Percentiles rank a stretch among this genome's conserved stretches.
phyloP scores from a whole-genome alignment of 192 early-diverging fungal species.

The Coemansia sp. region DNA sequence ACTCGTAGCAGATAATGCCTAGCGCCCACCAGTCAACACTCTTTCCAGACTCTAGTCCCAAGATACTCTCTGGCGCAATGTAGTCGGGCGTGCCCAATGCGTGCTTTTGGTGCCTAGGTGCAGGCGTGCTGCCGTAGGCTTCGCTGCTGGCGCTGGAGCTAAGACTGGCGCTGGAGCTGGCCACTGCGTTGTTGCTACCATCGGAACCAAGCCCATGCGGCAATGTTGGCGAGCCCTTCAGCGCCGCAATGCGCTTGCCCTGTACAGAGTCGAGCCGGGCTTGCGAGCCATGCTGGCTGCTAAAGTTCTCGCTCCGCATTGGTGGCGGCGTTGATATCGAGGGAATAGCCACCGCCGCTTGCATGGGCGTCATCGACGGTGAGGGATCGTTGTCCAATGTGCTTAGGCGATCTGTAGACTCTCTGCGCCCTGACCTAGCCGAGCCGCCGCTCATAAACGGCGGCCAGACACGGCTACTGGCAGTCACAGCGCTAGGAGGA shows the following conservation, averaged over 20 bases:
- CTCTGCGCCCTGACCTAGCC: not conserved
- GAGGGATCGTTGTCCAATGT: not conserved
- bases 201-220: not conserved
- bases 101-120: conserved; percentile 35
- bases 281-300: not conserved
- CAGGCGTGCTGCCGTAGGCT: not conserved
- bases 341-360: not conserved
- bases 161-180: conserved; percentile 4
- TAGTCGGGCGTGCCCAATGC: conserved; percentile 89
- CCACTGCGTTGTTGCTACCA: conserved; percentile 13
- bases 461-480: conserved; percentile 20
- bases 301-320: not conserved
- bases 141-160: conserved; percentile 19
- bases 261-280: not conserved
- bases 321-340: conserved; percentile 18
- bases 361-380: not conserved
- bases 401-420: not conserved
- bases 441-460: conserved; percentile 5
- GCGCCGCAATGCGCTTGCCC: conserved; percentile 60
- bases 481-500: not conserved
- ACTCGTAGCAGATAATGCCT: conserved; percentile 92
- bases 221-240: conserved; percentile 20
- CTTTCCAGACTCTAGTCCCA: conserved; percentile 73
- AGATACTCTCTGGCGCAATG: conserved; percentile 92
- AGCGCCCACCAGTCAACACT: conserved; percentile 92